Base-by-base conservation (phyloP, 306 rosid species). In the Prunus salicina region DNA sequence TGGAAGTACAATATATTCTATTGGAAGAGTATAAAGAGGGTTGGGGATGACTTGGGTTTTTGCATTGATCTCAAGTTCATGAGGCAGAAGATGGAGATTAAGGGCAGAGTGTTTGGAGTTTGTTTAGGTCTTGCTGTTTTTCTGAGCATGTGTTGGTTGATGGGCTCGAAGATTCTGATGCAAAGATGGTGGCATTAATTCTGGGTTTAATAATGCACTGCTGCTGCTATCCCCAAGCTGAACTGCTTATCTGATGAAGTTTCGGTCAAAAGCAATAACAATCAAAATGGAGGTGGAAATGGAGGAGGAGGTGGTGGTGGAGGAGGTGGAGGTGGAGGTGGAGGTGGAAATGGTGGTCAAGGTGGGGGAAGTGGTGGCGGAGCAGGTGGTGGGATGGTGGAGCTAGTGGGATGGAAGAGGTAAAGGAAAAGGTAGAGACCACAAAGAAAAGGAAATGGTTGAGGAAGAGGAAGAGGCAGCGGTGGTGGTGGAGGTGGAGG, bases 11-110 rank as follows among this genome's bases (percentile, higher is more conserved):
- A 25, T 20, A 15, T 45, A 34, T 24, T 24, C 24, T 24, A 8
- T 18, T 77, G 46, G 34, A 30, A 69, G 49, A 32, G 43, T 74
- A 85, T 78, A 81, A 81, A 81, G 49, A 30, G 76, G 32, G 77
- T 43, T 0, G 28, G 56, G 18, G 61, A 56, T 14, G 49, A 27
- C 41, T 30, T 56, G 28, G 22, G 46, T 10, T 52, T 38, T 70
- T 52, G 13, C 65, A 74, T 32, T 28, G 12, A 5, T 28, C 61
- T 70, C 73, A 71, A 78, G n/a, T 50, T 41, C n/a, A 8, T 24
- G 18, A 74, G 70, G 64, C 18, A 56, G 52, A 69, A 46, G 13
- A 82, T 76, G 86, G 24, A 43, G 63, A 46, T 27, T n/a, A 46
- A 19, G 52, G 52, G 64, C 20, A 56, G 65, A 32, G 77, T 46